Conservation (phyloP, 495 filamentous ascomycete genomes). For the Penicillium alfredii region DNA sequence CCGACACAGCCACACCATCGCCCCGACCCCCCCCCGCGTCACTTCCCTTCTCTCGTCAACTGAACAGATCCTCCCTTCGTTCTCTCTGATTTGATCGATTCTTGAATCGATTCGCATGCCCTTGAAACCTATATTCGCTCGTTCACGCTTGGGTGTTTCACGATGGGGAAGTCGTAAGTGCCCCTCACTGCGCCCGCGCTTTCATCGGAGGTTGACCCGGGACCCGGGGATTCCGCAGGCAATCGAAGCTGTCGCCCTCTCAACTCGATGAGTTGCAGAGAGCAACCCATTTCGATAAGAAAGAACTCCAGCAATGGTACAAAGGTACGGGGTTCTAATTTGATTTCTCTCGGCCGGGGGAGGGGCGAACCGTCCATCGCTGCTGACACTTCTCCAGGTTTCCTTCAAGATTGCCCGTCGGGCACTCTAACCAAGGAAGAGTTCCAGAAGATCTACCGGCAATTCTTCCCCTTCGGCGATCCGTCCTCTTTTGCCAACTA, state of each 20-base stretch:
- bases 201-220: neutral
- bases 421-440: constrained; percentile 96
- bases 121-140: neutral
- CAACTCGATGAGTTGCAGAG: constrained; percentile 92
- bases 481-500: constrained; percentile 96
- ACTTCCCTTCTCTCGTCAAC: too few species aligned
- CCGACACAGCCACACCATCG: constrained; percentile 21
- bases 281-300: constrained; percentile 98
- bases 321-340: constrained; percentile 60
- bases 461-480: constrained; percentile 98
- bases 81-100: constrained; percentile 5
- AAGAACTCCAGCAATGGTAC: constrained; percentile 99
- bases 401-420: constrained; percentile 95
- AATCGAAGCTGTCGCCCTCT: constrained; percentile 91
- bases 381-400: constrained; percentile 51
- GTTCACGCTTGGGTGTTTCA: constrained; percentile 14
- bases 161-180: constrained; percentile 45
- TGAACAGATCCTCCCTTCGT: constrained; percentile 2
- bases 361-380: neutral
- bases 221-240: constrained; percentile 47
- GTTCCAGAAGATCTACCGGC: constrained; percentile 98
- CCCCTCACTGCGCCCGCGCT: constrained; percentile 3
- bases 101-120: constrained; percentile 9
- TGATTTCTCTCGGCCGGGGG: neutral
- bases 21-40: constrained; percentile 25